Evolutionary conservation across 768 basidiomycete genomes (phyloP).

Genomic region (Favolaschia claudopus): DNA sequence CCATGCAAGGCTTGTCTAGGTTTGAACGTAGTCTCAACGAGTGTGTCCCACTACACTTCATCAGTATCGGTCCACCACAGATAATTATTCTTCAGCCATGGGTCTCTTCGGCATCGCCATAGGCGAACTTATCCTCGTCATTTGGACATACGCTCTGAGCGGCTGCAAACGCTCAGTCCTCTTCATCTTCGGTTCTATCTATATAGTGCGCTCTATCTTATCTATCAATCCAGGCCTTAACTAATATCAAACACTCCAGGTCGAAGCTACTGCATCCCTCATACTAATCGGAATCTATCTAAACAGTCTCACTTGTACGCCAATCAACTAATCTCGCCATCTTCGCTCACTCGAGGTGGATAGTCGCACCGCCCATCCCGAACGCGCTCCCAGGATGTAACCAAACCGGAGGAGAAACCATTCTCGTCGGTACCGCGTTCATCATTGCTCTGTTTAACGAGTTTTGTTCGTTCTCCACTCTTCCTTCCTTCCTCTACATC

Average conservation of each 20-base stretch:
- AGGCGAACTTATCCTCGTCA: constrained; percentile 18
- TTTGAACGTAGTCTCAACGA: no score
- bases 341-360: no score
- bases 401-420: constrained; percentile 6
- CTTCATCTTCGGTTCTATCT: neutral
- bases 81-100: neutral
- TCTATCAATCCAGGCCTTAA: neutral
- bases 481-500: neutral
- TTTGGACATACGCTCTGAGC: constrained; percentile 19
- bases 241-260: no score
- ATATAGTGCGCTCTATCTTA: neutral
- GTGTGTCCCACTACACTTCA: no score
- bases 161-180: neutral
- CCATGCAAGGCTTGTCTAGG: no score
- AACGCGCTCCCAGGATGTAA: constrained; percentile 6
- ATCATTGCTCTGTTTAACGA: constrained; percentile 18
- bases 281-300: neutral
- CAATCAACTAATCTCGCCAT: neutral
- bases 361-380: neutral
- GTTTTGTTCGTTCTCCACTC: neutral
- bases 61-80: neutral
- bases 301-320: neutral
- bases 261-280: neutral
- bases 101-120: constrained; percentile 11
- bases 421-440: constrained; percentile 14